Evolutionary conservation across 768 basidiomycete species (phyloP), one percentile per base, ranked within the genome.

Genomic region (Mycena pura): DNA sequence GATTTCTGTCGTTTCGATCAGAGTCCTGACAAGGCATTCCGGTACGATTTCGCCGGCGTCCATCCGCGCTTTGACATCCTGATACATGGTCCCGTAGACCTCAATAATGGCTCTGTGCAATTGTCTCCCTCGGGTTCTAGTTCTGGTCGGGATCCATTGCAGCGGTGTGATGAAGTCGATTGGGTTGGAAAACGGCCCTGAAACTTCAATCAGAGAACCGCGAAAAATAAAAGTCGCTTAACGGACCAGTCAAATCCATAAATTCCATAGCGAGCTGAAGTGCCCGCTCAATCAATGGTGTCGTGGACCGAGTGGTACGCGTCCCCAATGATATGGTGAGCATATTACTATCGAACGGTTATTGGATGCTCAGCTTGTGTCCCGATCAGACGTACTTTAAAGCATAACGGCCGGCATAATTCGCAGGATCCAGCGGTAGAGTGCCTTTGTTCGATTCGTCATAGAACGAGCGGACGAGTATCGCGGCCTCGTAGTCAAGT

Each of bases 401-500:
- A 5, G 65, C 64, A 38, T 48, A 68, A n/a, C 69, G 57, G n/a
- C 68, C 68, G 21, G 64, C 44, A 36, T 66, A 72, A 17, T 72
- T 75, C 45, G 74, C 70, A 2, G 80, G 80, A 61, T 82, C 77
- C 53, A 82, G 68, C 0, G 79, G 72, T 6, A 62, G 39, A 13
- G 29, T 27, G 6, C 80, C 80, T 19, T 67, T 71, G 34, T 72
- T 68, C 1, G 73, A 70, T 31, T 73, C 65, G 25, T 66, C 62
- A 66, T 76, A 80, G 5, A 83, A 65, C 7, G 76, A 73, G 29
- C 70, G 71, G 5, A 82, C 71, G 25, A 82, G 69, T 21, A 77
- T 74, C 5, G 69, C 68, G 11, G 79, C 75, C 64, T 82, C 80
- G 38, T 69, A 73, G 47, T 79, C 79, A 14, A 82, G 70, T 1